These are phyloP conservation scores for Blastobotrys aristatus DNA, from an alignment of 1,139 yeast species.

Conservation along the genomic window DNA sequence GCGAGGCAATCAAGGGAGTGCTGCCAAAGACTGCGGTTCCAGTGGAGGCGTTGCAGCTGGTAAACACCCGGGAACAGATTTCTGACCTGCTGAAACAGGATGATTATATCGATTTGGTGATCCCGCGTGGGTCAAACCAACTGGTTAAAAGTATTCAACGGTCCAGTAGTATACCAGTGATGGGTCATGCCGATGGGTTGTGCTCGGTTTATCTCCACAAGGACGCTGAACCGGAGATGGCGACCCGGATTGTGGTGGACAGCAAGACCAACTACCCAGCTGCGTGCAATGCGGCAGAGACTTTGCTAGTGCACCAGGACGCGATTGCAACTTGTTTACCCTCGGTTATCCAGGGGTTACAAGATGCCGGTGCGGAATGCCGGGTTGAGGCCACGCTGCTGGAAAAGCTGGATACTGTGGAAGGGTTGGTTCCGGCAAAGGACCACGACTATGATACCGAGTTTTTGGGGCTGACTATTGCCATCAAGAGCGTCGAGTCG, in stretches of 20 bases:
- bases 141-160: conserved; percentile 80
- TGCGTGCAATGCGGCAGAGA: conserved; percentile 96
- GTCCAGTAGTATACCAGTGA: conserved; percentile 87
- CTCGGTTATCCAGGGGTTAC: conserved; percentile 46
- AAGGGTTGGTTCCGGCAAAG: conserved; percentile 25
- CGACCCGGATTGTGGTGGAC: conserved; percentile 69
- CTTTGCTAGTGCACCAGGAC: conserved; percentile 60
- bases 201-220: conserved; percentile 82
- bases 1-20: conserved; percentile 61
- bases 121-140: conserved; percentile 94
- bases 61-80: conserved; percentile 85
- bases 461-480: conserved; percentile 74
- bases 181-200: conserved; percentile 98
- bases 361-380: conserved; percentile 63
- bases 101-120: conserved; percentile 84
- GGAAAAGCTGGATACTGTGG: conserved; percentile 28
- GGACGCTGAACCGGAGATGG: conserved; percentile 68
- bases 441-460: conserved; percentile 70
- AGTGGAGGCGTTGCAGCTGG: conserved; percentile 71
- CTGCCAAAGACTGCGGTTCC: conserved; percentile 62
- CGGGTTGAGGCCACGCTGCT: conserved; percentile 59
- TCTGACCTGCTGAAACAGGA: conserved; percentile 80
- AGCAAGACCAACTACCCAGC: conserved; percentile 96
- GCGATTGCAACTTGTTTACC: conserved; percentile 27
- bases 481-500: conserved; percentile 57